Percentiles rank a stretch among this genome's conserved stretches.
phyloP scores from a whole-genome alignment of 2,329 filamentous ascomycete genomes.

The Dichotomopilus funicola region DNA sequence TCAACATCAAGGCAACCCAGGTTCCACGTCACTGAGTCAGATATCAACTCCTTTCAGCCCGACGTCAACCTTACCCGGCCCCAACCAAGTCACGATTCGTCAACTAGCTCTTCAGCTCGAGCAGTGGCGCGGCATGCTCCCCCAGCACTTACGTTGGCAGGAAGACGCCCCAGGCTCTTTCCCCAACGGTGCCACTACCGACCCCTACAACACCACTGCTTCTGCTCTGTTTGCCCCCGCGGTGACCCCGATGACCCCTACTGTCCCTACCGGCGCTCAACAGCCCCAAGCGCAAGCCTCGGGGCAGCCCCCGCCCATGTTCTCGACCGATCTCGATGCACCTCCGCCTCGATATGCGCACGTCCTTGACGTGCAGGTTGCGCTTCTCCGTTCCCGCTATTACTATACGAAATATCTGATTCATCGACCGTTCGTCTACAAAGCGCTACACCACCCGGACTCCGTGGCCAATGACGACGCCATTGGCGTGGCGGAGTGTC shows the following conservation, averaged over 20 bases:
- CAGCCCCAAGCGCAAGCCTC: slow-evolving; percentile 8
- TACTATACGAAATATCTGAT: slow-evolving; percentile 54
- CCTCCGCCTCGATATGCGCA: slow-evolving; percentile 43
- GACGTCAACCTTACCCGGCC: slow-evolving; percentile 20
- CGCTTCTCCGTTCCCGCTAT: slow-evolving; percentile 51
- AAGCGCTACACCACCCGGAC: slow-evolving; percentile 52
- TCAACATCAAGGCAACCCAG: neutral
- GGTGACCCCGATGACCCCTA: slow-evolving; percentile 20
- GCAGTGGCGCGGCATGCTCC: slow-evolving; percentile 52
- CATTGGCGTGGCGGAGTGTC: slow-evolving; percentile 48
- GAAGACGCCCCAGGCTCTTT: slow-evolving; percentile 44
- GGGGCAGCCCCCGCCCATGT: slow-evolving; percentile 30
- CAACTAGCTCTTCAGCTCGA: slow-evolving; percentile 49
- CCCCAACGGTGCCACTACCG: slow-evolving; percentile 20
- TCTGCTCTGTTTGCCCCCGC: slow-evolving; percentile 9
- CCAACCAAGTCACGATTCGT: slow-evolving; percentile 34
- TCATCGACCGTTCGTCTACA: slow-evolving; percentile 53
- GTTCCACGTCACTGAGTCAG: neutral
- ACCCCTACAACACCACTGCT: slow-evolving; percentile 20
- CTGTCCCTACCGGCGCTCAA: slow-evolving; percentile 17
- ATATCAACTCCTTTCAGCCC: slow-evolving; percentile 8
- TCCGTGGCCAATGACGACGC: slow-evolving; percentile 47
- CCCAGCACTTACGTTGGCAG: slow-evolving; percentile 49
- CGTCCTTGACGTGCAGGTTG: slow-evolving; percentile 50
- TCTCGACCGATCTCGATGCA: slow-evolving; percentile 40